Conservation (phyloP, 1,284 basidiomycete species). For the Erythrobasidium hasegawianum region DNA sequence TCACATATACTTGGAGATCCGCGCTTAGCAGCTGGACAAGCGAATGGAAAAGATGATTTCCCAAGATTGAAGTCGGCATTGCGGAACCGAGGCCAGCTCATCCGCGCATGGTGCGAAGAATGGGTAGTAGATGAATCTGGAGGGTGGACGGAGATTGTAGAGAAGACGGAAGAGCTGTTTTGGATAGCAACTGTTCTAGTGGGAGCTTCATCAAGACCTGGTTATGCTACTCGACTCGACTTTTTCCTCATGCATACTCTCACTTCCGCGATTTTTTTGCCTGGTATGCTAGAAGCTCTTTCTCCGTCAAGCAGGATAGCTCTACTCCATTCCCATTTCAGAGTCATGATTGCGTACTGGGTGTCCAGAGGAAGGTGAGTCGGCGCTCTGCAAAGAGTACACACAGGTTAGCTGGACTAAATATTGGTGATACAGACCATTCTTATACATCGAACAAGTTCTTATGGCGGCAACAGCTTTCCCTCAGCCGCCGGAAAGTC, state of each 20-base stretch:
- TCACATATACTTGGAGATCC: slow-evolving; percentile 42
- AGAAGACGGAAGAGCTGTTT: slow-evolving; percentile 43
- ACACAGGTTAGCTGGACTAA: too few relatives aligned
- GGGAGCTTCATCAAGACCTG: slow-evolving; percentile 41
- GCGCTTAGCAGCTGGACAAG: slow-evolving; percentile 40
- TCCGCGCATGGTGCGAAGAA: slow-evolving; percentile 40
- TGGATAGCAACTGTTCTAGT: slow-evolving; percentile 45
- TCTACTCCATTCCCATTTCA: slow-evolving; percentile 43
- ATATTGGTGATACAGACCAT: slow-evolving; percentile 38
- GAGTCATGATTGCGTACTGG: slow-evolving; percentile 43
- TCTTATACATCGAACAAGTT: slow-evolving; percentile 40
- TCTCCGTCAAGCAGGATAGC: slow-evolving; percentile 42
- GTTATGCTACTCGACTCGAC: slow-evolving; percentile 42
- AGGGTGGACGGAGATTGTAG: slow-evolving; percentile 43
- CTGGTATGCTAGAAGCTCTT: slow-evolving; percentile 41
- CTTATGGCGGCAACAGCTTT: slow-evolving; percentile 37
- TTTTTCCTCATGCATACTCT: slow-evolving; percentile 46
- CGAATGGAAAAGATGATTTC: slow-evolving; percentile 36
- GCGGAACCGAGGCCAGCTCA: slow-evolving; percentile 25
- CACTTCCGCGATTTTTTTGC: slow-evolving; percentile 42
- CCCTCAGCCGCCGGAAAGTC: slow-evolving; percentile 35
- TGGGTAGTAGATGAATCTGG: slow-evolving; percentile 42
- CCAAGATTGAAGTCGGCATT: slow-evolving; percentile 37
- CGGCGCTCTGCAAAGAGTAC: too few relatives aligned
- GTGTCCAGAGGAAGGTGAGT: slow-evolving; percentile 41